Conservation (phyloP, 768 basidiomycete species). For the Lyophyllum semitale region DNA sequence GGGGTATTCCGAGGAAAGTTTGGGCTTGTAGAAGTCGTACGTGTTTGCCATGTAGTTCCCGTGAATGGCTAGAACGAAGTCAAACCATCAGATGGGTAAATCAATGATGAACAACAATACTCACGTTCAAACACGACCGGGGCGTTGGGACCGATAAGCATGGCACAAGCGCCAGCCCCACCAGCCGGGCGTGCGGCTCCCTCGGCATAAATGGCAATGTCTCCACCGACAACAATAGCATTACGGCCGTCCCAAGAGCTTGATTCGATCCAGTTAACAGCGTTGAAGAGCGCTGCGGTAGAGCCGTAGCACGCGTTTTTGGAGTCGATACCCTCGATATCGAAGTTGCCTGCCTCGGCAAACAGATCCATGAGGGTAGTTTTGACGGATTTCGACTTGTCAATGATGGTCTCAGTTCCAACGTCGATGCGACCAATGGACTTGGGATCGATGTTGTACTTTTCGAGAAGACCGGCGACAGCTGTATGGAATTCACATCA, state of each 20-base stretch:
- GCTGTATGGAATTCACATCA: slow-evolving; percentile 44
- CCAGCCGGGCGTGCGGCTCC: slow-evolving; percentile 94
- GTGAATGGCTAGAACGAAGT: slow-evolving; percentile 71
- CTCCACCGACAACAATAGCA: slow-evolving; percentile 94
- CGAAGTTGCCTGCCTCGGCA: slow-evolving; percentile 86
- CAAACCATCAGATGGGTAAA: slow-evolving; percentile 13
- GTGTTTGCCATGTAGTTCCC: slow-evolving; percentile 97
- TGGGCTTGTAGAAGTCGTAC: slow-evolving; percentile 99
- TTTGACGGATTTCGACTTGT: slow-evolving; percentile 99
- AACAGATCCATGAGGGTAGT: slow-evolving; percentile 99
- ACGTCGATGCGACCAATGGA: slow-evolving; percentile 98
- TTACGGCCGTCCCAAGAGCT: slow-evolving; percentile 97
- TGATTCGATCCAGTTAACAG: slow-evolving; percentile 97
- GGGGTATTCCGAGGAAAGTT: slow-evolving; percentile 92
- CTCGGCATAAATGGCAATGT: slow-evolving; percentile 98
- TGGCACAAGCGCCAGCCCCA: slow-evolving; percentile 93
- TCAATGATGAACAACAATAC: slow-evolving; percentile 31
- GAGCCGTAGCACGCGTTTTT: slow-evolving; percentile 99
- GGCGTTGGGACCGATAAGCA: slow-evolving; percentile 95
- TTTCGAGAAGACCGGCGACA: slow-evolving; percentile 86
- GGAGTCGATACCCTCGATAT: slow-evolving; percentile 98
- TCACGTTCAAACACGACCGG: slow-evolving; percentile 93
- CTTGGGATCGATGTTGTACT: slow-evolving; percentile 94
- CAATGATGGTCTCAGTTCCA: slow-evolving; percentile 98
- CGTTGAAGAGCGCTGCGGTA: slow-evolving; percentile 98